Base-by-base conservation (phyloP, 2,329 filamentous ascomycete species). In the Xylaria sp. region DNA sequence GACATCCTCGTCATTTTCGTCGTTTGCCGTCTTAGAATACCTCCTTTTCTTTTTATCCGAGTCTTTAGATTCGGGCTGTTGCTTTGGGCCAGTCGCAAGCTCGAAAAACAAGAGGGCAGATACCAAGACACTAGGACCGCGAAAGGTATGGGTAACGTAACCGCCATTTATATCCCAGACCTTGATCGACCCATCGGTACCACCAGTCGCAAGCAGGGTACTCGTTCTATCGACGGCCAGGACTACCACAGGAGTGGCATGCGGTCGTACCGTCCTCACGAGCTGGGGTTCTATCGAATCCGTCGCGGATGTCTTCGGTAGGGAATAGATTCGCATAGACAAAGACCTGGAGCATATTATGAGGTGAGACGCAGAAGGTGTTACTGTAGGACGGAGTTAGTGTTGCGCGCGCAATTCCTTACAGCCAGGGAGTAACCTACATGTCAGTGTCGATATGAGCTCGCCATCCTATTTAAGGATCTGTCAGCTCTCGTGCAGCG, bases 71-170 rank as follows among this genome's bases (percentile, higher is more conserved):
- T 82, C 75, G 33, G 79, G 77, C 12, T 74, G 75, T 11, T 80
- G 79, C 42, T 69, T 73, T 11, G 77, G 73, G 45, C 74, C 72
- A 11, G 79, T 74, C 23, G 88, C 83, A 15, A 92, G 82, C 73
- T 96, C 90, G 75, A 98, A 99, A 78, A 99, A 98, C 70, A 90
- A 89, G 17, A 99, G 82, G 0, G 95, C 92, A 12, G 95, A 97
- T 4, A 99, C 87, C 21, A 99, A 85, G 9, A 95, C 94, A 63
- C 93, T 93, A 60, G 96, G 94, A 1, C 94, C 94, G 69, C 94
- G 91, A 77, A 99, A 96, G 0, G 92, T 97, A 77, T 99, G 95
- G 28, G 96, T 99, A 33, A 93, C 88, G 76, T 91, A 98, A 21
- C 95, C 95, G 46, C 89, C 92, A 52, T 84, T 83, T 63, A 99